Conservation (phyloP, 495 filamentous ascomycete genomes). For the Friedmanniomyces simplex region DNA sequence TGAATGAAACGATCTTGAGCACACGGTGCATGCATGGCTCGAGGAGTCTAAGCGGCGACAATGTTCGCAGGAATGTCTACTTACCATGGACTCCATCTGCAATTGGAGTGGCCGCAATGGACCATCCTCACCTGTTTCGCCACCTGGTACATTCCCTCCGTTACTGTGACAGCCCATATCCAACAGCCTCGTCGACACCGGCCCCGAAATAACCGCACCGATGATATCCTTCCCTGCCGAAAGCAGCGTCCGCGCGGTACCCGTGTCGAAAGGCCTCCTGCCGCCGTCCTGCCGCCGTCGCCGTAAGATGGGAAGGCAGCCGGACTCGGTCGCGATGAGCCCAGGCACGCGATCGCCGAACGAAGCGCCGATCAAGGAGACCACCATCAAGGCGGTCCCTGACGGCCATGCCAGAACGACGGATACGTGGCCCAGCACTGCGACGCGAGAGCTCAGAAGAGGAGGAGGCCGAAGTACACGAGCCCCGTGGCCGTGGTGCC, state of each 20-base stretch:
- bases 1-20: too few relatives aligned
- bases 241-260: conserved; percentile 52
- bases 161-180: background rate
- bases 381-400: conserved; percentile 29
- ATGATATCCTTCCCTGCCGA: conserved; percentile 56
- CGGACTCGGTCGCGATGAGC: conserved; percentile 46
- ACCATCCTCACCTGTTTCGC: too few relatives aligned
- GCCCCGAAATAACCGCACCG: conserved; percentile 32
- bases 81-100: too few relatives aligned
- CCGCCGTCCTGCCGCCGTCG: too few relatives aligned
- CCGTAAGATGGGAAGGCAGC: conserved; percentile 28
- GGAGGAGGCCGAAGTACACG: conserved; percentile 40
- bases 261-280: too few relatives aligned
- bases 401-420: conserved; percentile 23
- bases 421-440: conserved; percentile 20
- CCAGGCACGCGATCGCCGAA: conserved; percentile 36
- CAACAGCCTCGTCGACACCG: conserved; percentile 18
- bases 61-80: too few relatives aligned
- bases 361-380: conserved; percentile 32
- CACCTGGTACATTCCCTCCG: too few relatives aligned
- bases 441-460: conserved; percentile 30
- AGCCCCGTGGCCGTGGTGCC: conserved; percentile 42
- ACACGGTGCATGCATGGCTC: too few relatives aligned
- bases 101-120: too few relatives aligned
- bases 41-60: too few relatives aligned